Base-by-base conservation (phyloP, 495 filamentous ascomycete species). In the Xylaria nigripes region DNA sequence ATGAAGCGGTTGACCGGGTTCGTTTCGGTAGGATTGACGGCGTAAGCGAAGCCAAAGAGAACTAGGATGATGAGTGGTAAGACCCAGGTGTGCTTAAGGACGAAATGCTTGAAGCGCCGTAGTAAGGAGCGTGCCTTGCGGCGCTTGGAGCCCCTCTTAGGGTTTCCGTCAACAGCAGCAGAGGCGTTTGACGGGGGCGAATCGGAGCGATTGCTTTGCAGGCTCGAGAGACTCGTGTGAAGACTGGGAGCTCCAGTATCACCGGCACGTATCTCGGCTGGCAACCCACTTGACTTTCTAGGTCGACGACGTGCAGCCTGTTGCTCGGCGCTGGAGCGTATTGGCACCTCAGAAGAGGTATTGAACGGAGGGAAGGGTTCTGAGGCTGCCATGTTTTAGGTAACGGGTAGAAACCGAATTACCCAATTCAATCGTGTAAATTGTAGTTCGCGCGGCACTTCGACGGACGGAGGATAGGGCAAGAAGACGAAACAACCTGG, bases 1-100 rank as follows among this genome's bases (percentile, higher is more conserved):
- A 98, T 82, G 61, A 89, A 92, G 69, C 75, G 78, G 72, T 91
- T 79, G 63, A 97, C 64, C 19, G 89, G 91, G 69, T 97, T 98
- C 48, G 82, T 80, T 38, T 84, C 70, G 53, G 77, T 84, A 10
- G 93, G 94, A 67, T 93, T 87, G 61, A 92, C 62, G 52, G 81
- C 81, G 68, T 89, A 96, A 45, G 84, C 71, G 25, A 72, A 64
- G 50, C 91, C 66, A 56, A 90, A 74, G 65, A 85, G 65, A 46
- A 75, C 24, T 55, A 90, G 66, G 30, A 94, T 70, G 51, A 89
- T 66, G 16, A 95, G 76, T 21, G 94, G 93, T 45, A 86, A 79
- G 49, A 91, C 76, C 85, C 86, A 90, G 38, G 86, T 90, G 66
- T 89, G 84, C 64, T 84, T 85, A 58, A 89, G 65, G 51, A 81